phyloP scores from a whole-genome alignment of 1,284 basidiomycete genomes.

The Mycosarcoma mackinlayi region DNA sequence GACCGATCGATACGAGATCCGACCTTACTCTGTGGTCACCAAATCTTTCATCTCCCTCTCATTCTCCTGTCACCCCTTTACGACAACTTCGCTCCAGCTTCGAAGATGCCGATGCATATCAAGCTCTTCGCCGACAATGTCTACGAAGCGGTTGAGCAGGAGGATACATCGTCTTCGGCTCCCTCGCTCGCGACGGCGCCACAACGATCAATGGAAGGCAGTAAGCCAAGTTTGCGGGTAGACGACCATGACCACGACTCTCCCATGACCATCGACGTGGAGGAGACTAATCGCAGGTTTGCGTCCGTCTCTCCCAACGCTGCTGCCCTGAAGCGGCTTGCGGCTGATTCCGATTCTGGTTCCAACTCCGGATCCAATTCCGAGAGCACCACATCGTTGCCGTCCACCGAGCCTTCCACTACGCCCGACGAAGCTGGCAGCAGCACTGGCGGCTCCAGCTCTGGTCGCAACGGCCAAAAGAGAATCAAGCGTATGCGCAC shows the following conservation, averaged over 20 bases:
- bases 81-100: no score
- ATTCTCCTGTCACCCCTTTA: neutral
- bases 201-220: no score
- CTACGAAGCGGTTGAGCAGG: neutral
- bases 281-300: constrained; percentile 39
- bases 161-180: neutral
- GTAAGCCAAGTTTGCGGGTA: no score
- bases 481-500: constrained; percentile 21
- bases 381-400: constrained; percentile 36
- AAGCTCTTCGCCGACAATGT: constrained; percentile 1
- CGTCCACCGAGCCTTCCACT: constrained; percentile 42
- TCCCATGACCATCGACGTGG: constrained; percentile 36
- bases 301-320: constrained; percentile 25
- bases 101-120: constrained; percentile 9
- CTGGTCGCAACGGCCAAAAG: constrained; percentile 6
- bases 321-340: constrained; percentile 36
- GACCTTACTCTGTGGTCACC: neutral
- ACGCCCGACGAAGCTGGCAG: constrained; percentile 32
- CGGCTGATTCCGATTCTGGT: constrained; percentile 29
- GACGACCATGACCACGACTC: no score
- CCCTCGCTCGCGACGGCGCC: neutral
- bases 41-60: constrained; percentile 5
- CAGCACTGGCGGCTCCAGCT: constrained; percentile 14
- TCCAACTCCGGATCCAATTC: constrained; percentile 36
- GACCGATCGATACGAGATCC: constrained; percentile 45